phyloP scores from a whole-genome alignment of 331 rosid species.

The Malus hybrid region DNA sequence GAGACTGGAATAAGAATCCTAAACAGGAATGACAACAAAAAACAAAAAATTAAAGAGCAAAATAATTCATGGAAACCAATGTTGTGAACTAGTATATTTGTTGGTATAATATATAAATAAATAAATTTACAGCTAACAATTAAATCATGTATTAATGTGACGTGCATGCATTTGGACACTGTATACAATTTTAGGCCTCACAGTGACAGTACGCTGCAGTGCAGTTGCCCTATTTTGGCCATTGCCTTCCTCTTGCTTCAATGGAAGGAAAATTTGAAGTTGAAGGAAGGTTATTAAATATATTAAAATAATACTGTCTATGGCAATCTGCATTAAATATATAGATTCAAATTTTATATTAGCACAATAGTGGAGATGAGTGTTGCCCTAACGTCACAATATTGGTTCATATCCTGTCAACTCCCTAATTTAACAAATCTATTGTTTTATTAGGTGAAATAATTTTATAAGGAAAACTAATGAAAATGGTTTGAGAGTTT shows the following conservation, averaged over 20 bases:
- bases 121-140: no score
- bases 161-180: background rate
- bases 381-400: accelerated
- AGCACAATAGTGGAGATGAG: no score
- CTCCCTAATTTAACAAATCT: no score
- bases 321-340: background rate
- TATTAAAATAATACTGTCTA: background rate
- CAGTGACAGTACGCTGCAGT: background rate
- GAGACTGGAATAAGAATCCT: no score
- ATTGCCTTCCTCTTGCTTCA: background rate
- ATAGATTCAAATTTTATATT: background rate
- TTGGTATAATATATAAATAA: no score
- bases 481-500: no score
- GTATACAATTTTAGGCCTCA: background rate
- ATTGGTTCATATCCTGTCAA: accelerated
- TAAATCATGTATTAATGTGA: background rate
- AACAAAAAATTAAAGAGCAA: no score
- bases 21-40: no score
- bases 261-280: background rate
- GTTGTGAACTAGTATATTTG: no score
- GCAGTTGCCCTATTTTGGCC: background rate
- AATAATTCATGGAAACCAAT: no score
- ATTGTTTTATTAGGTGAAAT: no score
- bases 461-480: no score
- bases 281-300: background rate